Conservation (phyloP, 2,329 filamentous ascomycete genomes). For the Phialemoniopsis sp. region DNA sequence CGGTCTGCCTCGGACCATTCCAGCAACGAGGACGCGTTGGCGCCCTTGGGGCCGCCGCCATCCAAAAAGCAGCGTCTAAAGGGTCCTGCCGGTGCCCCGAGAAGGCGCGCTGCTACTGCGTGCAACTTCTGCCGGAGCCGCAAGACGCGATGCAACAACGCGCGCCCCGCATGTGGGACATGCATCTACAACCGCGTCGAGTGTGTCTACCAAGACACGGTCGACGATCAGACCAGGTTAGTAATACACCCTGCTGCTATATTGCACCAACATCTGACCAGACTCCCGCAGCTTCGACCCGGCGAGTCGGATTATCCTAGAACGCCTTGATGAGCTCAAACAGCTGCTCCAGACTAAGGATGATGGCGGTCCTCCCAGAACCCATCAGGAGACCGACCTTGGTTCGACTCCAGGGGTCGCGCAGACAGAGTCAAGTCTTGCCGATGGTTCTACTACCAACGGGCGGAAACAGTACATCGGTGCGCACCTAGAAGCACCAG, state of each 20-base stretch:
- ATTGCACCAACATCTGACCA: not conserved
- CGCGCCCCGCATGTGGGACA: constrained; percentile 13
- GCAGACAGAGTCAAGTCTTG: not conserved
- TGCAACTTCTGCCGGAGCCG: constrained; percentile 13
- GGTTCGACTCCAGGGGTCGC: not conserved
- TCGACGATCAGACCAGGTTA: not conserved
- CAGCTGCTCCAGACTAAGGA: not conserved
- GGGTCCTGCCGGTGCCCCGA: constrained; percentile 3
- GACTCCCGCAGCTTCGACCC: constrained; percentile 13
- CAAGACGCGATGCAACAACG: constrained; percentile 17
- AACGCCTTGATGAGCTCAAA: constrained; percentile 7
- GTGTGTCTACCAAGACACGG: constrained; percentile 9
- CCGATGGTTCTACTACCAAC: no score
- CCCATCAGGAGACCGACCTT: not conserved
- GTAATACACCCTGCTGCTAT: not conserved
- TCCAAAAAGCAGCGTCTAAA: not conserved
- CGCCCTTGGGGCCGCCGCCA: no score
- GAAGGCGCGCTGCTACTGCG: constrained; percentile 14
- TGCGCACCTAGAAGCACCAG: not conserved
- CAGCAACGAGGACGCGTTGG: no score
- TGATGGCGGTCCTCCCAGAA: not conserved
- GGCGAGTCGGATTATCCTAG: constrained; percentile 17
- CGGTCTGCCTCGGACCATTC: no score
- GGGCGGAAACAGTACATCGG: no score
- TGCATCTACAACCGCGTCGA: constrained; percentile 11